Conservation (phyloP, 257 asterid genomes). For the Galeopsis tetrahit region DNA sequence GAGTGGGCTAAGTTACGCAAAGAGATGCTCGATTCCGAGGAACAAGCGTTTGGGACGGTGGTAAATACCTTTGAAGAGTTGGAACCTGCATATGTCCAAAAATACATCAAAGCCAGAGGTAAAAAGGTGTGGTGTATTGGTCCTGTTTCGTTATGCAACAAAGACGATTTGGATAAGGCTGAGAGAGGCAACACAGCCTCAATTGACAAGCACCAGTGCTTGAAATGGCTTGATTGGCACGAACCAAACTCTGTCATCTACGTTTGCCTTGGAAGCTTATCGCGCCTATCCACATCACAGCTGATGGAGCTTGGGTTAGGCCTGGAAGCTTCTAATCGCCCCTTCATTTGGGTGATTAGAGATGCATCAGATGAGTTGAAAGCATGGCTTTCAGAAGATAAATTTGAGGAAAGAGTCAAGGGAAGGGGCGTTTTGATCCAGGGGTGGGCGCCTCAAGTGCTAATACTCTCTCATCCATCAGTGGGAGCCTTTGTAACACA, state of each 20-base stretch:
- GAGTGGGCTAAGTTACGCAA: slow-evolving; percentile 27
- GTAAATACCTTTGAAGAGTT: slow-evolving; percentile 49
- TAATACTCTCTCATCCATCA: slow-evolving; percentile 55
- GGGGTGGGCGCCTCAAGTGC: slow-evolving; percentile 69
- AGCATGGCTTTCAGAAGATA: slow-evolving; percentile 45
- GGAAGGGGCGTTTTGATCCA: slow-evolving; percentile 43
- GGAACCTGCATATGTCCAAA: slow-evolving; percentile 44
- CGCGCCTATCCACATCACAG: slow-evolving; percentile 41
- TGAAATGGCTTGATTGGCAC: slow-evolving; percentile 50
- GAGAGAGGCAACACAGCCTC: slow-evolving; percentile 49
- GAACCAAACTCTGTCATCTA: slow-evolving; percentile 43
- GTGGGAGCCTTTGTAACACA: slow-evolving; percentile 63
- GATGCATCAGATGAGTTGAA: slow-evolving; percentile 37
- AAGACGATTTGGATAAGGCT: slow-evolving; percentile 40
- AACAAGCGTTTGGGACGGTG: slow-evolving; percentile 49
- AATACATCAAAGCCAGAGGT: slow-evolving; percentile 29
- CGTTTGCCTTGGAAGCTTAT: slow-evolving; percentile 53
- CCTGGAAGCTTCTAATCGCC: slow-evolving; percentile 44
- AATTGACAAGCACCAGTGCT: slow-evolving; percentile 34
- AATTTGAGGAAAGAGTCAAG: slow-evolving; percentile 46
- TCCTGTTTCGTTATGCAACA: slow-evolving; percentile 52
- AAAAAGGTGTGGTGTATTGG: slow-evolving; percentile 53
- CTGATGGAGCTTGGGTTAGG: slow-evolving; percentile 53
- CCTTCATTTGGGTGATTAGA: slow-evolving; percentile 56
- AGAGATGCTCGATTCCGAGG: slow-evolving; percentile 35